Evolutionary conservation across 1,284 basidiomycete species (phyloP).

Genomic region (Pseudozyma flocculosa): DNA sequence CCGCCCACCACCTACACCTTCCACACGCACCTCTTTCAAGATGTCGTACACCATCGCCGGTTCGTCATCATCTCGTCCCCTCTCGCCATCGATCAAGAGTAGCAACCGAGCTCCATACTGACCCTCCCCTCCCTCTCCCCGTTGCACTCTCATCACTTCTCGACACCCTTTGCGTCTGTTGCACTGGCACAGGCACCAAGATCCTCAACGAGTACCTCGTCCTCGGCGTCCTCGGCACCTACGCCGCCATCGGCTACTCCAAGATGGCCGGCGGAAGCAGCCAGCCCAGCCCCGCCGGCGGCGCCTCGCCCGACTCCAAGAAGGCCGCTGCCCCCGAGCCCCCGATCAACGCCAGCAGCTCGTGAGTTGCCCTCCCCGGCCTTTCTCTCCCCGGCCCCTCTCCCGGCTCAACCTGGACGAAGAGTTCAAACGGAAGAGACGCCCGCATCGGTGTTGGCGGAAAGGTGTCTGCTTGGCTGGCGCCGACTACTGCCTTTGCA

Average conservation of each 20-base stretch:
- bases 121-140: slow-evolving; percentile 1
- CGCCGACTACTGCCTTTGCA: no score
- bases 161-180: background rate
- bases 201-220: slow-evolving; percentile 55
- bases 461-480: no score
- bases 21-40: background rate
- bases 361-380: slow-evolving; percentile 27
- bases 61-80: slow-evolving; percentile 14
- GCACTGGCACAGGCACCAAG: slow-evolving; percentile 31
- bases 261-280: slow-evolving; percentile 14
- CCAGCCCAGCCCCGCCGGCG: slow-evolving; percentile 22
- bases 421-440: no score
- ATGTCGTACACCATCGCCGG: slow-evolving; percentile 56
- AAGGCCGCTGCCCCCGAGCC: slow-evolving; percentile 24
- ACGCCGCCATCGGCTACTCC: slow-evolving; percentile 32
- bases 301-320: slow-evolving; percentile 11
- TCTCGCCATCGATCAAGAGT: background rate
- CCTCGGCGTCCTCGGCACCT: slow-evolving; percentile 42
- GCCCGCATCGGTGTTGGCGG: no score
- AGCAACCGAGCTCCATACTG: background rate
- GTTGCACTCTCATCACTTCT: background rate
- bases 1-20: no score
- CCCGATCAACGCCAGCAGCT: slow-evolving; percentile 45
- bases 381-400: background rate
- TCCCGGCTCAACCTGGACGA: no score